Evolutionary conservation across 176 grass and related monocot species (phyloP).

Genomic region (Chrysopogon serrulatus): DNA sequence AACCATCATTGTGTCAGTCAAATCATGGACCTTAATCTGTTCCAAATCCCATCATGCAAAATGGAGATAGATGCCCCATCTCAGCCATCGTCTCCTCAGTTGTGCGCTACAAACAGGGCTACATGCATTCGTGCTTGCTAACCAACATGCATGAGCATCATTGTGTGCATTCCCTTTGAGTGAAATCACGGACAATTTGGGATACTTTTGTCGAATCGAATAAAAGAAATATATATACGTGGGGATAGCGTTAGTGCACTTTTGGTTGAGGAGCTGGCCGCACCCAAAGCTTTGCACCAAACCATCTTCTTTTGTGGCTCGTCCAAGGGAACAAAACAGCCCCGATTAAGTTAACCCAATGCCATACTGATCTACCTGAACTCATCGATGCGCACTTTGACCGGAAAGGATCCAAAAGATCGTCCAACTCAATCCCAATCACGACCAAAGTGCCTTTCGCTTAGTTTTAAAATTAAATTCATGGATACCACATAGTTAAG

Average conservation of each 20-base stretch:
- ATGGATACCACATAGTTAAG: background rate
- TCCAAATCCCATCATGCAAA: background rate
- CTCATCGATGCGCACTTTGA: slow-evolving; percentile 19
- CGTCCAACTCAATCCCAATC: slow-evolving; percentile 12
- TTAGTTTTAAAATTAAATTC: no score
- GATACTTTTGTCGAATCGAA: background rate
- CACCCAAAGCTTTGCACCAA: slow-evolving; percentile 18
- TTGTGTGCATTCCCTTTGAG: background rate
- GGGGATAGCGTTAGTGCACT: slow-evolving; percentile 15
- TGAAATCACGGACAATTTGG: slow-evolving; percentile 1
- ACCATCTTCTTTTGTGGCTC: slow-evolving; percentile 21
- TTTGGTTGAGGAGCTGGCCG: slow-evolving; percentile 31
- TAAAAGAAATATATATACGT: background rate
- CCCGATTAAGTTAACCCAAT: slow-evolving; percentile 1
- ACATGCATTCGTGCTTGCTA: background rate
- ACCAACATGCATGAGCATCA: slow-evolving; percentile 13
- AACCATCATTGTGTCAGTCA: slow-evolving; percentile 2
- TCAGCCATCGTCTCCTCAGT: background rate
- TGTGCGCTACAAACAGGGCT: background rate
- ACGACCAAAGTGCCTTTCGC: background rate
- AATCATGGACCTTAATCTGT: background rate
- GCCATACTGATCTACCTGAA: slow-evolving; percentile 7
- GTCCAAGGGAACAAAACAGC: background rate
- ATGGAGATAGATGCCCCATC: background rate
- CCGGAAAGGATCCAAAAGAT: slow-evolving; percentile 19